phyloP scores from a whole-genome alignment of 768 basidiomycete genomes.

The Russula griseocarnosa region DNA sequence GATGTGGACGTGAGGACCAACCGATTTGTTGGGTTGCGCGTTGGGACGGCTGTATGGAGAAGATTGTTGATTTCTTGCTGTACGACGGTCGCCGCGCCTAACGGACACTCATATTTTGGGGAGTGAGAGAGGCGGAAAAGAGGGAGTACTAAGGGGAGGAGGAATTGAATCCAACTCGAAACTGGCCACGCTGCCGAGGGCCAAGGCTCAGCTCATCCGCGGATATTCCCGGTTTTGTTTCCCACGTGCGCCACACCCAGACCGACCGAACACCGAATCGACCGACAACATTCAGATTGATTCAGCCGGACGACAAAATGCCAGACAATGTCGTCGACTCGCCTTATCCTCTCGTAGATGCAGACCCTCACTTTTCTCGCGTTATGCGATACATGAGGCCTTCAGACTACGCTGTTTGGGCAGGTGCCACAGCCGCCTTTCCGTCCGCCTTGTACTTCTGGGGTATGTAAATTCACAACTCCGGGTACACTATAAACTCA shows the following conservation, averaged over 20 bases:
- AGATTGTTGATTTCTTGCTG: constrained; percentile 32
- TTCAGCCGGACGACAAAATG: constrained; percentile 36
- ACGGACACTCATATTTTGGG: constrained; percentile 52
- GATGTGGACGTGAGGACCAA: constrained; percentile 32
- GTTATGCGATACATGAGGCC: constrained; percentile 87
- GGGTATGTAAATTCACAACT: constrained; percentile 46
- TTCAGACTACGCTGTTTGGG: constrained; percentile 86
- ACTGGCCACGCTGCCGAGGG: constrained; percentile 14
- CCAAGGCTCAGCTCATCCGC: neutral
- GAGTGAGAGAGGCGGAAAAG: neutral
- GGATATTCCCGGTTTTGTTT: constrained; percentile 17
- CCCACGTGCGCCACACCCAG: constrained; percentile 19
- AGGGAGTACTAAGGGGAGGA: neutral
- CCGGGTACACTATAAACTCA: constrained; percentile 25
- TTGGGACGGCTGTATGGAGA: constrained; percentile 54
- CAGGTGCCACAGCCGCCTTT: constrained; percentile 70
- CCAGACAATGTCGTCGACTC: constrained; percentile 54
- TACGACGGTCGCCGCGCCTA: constrained; percentile 40
- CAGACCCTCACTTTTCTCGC: constrained; percentile 83
- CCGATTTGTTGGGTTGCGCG: constrained; percentile 45
- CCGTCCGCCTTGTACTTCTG: constrained; percentile 77
- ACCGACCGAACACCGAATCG: neutral
- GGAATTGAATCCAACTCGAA: neutral
- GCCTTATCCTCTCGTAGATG: constrained; percentile 88
- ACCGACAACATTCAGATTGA: neutral